These are phyloP conservation scores for Allium sativum DNA, from an alignment of 106 monocot genomes.

Conservation along the genomic window DNA sequence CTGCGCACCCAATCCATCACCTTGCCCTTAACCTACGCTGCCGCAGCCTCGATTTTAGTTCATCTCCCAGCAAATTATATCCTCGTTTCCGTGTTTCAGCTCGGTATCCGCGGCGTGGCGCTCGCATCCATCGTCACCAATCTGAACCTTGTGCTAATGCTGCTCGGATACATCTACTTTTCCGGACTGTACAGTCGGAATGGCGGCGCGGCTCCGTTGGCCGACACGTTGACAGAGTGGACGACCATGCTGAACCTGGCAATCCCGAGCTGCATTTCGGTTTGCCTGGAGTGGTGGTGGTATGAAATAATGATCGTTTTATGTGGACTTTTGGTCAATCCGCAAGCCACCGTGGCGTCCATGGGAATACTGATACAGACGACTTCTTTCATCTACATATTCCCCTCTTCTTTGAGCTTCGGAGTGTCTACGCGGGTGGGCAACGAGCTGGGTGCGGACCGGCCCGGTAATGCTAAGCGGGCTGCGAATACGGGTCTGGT, in stretches of 20 bases:
- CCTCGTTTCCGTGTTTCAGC: conserved; percentile 38
- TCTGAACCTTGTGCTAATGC: conserved; percentile 43
- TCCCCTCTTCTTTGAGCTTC: conserved; percentile 31
- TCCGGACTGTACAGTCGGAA: conserved; percentile 34
- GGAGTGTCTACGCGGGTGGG: conserved; percentile 35
- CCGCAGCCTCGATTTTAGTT: conserved; percentile 31
- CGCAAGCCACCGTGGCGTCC: conserved; percentile 54
- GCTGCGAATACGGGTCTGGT: conserved; percentile 16
- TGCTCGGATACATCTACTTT: conserved; percentile 45
- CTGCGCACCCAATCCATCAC: conserved; percentile 72
- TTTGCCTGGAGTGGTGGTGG: conserved; percentile 99
- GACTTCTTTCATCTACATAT: conserved; percentile 41
- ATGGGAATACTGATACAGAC: conserved; percentile 46
- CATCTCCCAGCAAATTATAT: conserved; percentile 74
- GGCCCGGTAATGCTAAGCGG: conserved; percentile 15
- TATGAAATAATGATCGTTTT: conserved; percentile 93
- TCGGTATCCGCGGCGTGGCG: conserved; percentile 66
- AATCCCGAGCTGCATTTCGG: conserved; percentile 78
- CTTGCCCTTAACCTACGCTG: conserved; percentile 52
- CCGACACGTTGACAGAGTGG: conserved; percentile 48
- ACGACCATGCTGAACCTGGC: conserved; percentile 50
- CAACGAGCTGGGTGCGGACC: conserved; percentile 44
- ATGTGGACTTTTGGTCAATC: conserved; percentile 48
- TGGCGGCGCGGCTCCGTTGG: conserved; percentile 13
- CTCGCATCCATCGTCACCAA: conserved; percentile 48